Base-by-base conservation (phyloP, 495 filamentous ascomycete species). In the Podospora australis region DNA sequence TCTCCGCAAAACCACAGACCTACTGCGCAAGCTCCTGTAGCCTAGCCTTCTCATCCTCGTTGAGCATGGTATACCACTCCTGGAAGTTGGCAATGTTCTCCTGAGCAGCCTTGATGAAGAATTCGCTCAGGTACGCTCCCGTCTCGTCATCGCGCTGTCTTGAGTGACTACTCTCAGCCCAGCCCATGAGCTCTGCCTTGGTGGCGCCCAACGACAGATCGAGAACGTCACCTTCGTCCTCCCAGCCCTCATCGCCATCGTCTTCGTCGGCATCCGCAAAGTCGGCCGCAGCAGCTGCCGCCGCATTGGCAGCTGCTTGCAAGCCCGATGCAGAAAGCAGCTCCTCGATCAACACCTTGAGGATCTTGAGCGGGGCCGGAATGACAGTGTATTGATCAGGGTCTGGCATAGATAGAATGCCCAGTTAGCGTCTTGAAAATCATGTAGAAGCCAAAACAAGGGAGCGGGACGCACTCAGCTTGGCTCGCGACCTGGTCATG, bases 311-410 rank as follows among this genome's bases (percentile, higher is more conserved):
- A 0, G 68, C 67, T 6, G 57, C 68, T 6, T 63, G 54, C 14
- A 52, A 55, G 30, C 71, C 72, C 10, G 72, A 77, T 13, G 84
- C 82, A 3, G 84, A 82, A 17, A 72, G 71, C 21, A 98, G 78
- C 65, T 98, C 92, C 60, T 95, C 86, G 41, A 96, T 81, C 1
- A 98, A 78, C 6, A 98, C 85, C 71, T 98, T 98, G 67, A 96
- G 69, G 59, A 98, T 96, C 70, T 98, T 98, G 59, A 98, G 71
- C 2, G 87, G 81, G 0, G 89, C 89, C 0, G 89, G 75, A 39
- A 97, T 82, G 48, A 83, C 81, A n/a, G 91, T 95, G 70, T 81
- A 97, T 58, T 80, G 83, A 56, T 95, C 90, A 2, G 92, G 92
- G 57, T 89, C 87, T 85, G 46, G 41, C 11, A n/a, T n/a, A n/a